Evolutionary conservation across 2,329 filamentous ascomycete genomes (phyloP), one percentile per base, ranked within the genome.

Genomic region (Bipolaris cookei): DNA sequence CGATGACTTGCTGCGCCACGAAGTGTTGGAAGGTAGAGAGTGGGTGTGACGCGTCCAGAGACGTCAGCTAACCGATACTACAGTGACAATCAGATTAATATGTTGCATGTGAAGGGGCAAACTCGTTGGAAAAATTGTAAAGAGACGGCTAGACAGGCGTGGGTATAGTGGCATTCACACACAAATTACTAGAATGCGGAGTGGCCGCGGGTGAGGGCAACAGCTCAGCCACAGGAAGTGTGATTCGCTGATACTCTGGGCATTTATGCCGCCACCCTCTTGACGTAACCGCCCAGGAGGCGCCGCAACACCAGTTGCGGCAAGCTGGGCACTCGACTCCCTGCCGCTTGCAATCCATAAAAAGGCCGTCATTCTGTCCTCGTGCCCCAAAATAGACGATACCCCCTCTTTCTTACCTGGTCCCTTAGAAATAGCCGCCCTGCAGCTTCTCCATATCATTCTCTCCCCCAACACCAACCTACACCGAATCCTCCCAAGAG

Each of bases 341-440:
- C 42, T 53, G 28, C 45, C 56, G 41, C 53, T 39, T 56, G 59
- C 59, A 53, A 39, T 50, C 56, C 51, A 62, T 58, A 62, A 64
- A 60, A 60, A 51, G 54, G 25, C 25, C 6, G 30, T 51, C 28
- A 48, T 47, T 21, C 59, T 56, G 49, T 51, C 35, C 37, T 28
- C 42, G 13, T 47, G 42, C 38, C 20, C 44, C 23, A 58, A 62
- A 58, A 58, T 58, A 65, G 56, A 60, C 47, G 44, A 49, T 51
- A 56, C 58, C 61, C 61, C 61, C 58, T 6, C 25, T 32, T 45
- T 18, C 41, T 28, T 42, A 23, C 23, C 35, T 51, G n/a, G 13
- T 34, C n/a, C 16, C 30, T 45, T 46, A 23, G 14, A 32, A 45
- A 23, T 41, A 30, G 30, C 14, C 39, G 25, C 43, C 45, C 37